These are phyloP conservation scores for Fraxinus ornus DNA, from an alignment of 305 asterid species.

Conservation along the genomic window DNA sequence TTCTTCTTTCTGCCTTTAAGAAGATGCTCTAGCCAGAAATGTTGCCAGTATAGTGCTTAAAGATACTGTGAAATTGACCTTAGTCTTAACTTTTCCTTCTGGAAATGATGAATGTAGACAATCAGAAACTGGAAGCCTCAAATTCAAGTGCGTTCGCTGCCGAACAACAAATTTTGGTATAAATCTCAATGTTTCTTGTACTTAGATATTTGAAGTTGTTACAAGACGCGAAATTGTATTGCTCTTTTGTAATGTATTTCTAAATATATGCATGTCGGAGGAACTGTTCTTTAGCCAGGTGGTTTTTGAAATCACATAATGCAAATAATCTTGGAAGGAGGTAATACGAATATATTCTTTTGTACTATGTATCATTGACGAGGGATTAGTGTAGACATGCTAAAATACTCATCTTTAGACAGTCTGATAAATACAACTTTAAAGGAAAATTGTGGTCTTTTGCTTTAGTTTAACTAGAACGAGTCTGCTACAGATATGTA, in stretches of 20 bases:
- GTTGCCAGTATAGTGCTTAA: slow-evolving; percentile 12
- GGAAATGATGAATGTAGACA: slow-evolving; percentile 49
- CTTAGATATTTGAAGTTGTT: slow-evolving; percentile 1
- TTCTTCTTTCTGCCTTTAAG: slow-evolving; percentile 9
- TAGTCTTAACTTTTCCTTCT: slow-evolving; percentile 22
- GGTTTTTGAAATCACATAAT: slow-evolving; percentile 11
- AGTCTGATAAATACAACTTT: neutral
- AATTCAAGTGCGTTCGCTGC: slow-evolving; percentile 70
- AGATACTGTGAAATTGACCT: slow-evolving; percentile 15
- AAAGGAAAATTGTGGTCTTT: neutral
- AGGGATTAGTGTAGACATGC: slow-evolving; percentile 7
- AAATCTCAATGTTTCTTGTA: slow-evolving; percentile 13
- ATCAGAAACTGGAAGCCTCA: slow-evolving; percentile 56
- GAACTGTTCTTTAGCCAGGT: neutral
- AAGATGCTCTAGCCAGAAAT: slow-evolving; percentile 2
- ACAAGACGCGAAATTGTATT: neutral
- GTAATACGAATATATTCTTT: neutral
- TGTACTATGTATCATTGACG: slow-evolving; percentile 6
- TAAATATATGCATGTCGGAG: slow-evolving; percentile 25
- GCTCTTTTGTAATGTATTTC: slow-evolving; percentile 16
- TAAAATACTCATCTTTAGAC: slow-evolving; percentile 8
- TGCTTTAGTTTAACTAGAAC: neutral
- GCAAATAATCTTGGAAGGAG: slow-evolving; percentile 15
- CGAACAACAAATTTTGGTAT: slow-evolving; percentile 91
- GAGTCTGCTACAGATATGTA: slow-evolving; percentile 18